These are phyloP conservation scores for Filobasidium floriforme DNA, from an alignment of 768 basidiomycete species.

Conservation along the genomic window DNA sequence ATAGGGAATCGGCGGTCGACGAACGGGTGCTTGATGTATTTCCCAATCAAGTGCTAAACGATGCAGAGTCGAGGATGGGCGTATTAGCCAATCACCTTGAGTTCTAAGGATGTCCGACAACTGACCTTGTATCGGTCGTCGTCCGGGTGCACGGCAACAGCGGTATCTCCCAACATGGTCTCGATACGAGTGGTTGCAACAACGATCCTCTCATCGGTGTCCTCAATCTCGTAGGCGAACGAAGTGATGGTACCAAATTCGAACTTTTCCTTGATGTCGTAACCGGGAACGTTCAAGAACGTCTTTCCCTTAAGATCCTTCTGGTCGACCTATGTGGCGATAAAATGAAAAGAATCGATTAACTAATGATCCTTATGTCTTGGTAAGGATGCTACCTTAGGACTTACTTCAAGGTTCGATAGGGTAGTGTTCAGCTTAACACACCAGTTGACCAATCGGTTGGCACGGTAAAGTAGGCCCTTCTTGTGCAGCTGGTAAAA, in stretches of 20 bases:
- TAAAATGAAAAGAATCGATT: conserved; percentile 6
- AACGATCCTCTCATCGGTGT: conserved; percentile 80
- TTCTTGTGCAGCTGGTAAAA: conserved; percentile 88
- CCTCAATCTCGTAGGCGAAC: conserved; percentile 89
- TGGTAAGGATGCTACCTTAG: not conserved
- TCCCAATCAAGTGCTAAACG: conserved; percentile 90
- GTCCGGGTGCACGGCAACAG: conserved; percentile 90
- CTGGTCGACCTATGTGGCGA: conserved; percentile 66
- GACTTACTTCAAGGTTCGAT: conserved; percentile 83
- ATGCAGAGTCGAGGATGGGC: too few relatives aligned
- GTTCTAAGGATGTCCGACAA: too few relatives aligned
- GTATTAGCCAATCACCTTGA: too few relatives aligned
- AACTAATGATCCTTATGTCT: not conserved
- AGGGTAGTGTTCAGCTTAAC: conserved; percentile 88
- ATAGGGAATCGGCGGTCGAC: conserved; percentile 77
- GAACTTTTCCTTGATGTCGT: conserved; percentile 87
- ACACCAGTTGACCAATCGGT: conserved; percentile 97
- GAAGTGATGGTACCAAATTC: conserved; percentile 94
- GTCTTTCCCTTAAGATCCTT: conserved; percentile 79
- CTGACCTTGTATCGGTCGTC: conserved; percentile 75
- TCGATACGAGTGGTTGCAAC: conserved; percentile 97
- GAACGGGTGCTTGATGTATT: conserved; percentile 84
- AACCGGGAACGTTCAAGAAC: conserved; percentile 81
- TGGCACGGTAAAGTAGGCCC: conserved; percentile 86
- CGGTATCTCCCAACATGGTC: conserved; percentile 97